A percentile compares a stretch with the other conserved stretches of the same genome.
Conservation (phyloP, 2,329 filamentous ascomycete genomes). For the Ophiostoma sp. region DNA sequence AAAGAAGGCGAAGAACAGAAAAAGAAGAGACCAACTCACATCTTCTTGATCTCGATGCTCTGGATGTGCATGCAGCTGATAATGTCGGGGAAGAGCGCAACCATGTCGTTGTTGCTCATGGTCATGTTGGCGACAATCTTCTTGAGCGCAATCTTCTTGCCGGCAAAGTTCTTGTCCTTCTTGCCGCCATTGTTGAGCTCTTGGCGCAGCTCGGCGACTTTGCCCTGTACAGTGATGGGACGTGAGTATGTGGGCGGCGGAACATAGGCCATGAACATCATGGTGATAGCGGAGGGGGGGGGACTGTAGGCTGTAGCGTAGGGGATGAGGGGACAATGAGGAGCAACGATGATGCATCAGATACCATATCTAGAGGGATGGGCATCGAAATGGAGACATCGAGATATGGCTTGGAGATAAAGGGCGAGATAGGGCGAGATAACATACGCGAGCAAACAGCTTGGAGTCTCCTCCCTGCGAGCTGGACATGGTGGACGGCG, state of each 20-base stretch:
- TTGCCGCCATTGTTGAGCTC: conserved; percentile 90
- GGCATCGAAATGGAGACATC: neutral
- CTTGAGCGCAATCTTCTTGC: conserved; percentile 97
- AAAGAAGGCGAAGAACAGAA: neutral
- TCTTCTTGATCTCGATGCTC: conserved; percentile 98
- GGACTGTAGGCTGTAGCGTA: neutral
- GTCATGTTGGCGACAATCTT: conserved; percentile 99
- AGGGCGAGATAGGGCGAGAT: neutral
- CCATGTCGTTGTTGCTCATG: conserved; percentile 99
- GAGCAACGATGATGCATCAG: neutral
- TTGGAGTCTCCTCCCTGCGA: conserved; percentile 77
- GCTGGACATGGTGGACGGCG: conserved; percentile 44
- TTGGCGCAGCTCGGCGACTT: conserved; percentile 92
- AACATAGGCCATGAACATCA: conserved; percentile 52
- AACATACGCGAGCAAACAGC: conserved; percentile 88
- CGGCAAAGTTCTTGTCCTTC: conserved; percentile 94
- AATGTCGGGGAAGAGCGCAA: conserved; percentile 91
- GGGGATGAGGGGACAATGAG: neutral
- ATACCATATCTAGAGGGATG: conserved; percentile 2
- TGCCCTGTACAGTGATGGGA: conserved; percentile 73
- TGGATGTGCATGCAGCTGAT: conserved; percentile 92
- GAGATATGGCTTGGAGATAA: neutral
- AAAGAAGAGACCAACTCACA: conserved; percentile 52
- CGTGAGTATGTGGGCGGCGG: conserved; percentile 44
- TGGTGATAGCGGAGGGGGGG: conserved; percentile 27